Evolutionary conservation across 2,329 filamentous ascomycete species (phyloP).

Genomic region (Fusarium pseudoanthophilum): DNA sequence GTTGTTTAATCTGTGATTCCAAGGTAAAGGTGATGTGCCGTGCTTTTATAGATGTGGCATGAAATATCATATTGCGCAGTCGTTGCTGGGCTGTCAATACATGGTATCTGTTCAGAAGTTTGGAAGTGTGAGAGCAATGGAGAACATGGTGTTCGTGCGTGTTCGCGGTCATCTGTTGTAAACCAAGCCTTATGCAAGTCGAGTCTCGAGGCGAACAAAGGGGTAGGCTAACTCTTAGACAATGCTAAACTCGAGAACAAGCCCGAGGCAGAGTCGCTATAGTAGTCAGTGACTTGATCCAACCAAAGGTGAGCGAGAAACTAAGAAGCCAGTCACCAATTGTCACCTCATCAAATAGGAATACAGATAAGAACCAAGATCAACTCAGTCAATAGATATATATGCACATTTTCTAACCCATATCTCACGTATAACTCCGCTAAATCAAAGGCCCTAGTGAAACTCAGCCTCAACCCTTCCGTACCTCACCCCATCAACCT

Average conservation of each 20-base stretch:
- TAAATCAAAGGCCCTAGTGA: slow-evolving; percentile 53
- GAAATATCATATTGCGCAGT: too few relatives aligned
- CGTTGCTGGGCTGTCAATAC: rapidly evolving
- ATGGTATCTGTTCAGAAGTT: neutral
- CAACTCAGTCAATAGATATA: neutral
- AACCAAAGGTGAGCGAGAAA: too few relatives aligned
- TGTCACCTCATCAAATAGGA: too few relatives aligned
- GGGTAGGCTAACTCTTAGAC: neutral
- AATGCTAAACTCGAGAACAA: neutral
- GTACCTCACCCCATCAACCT: slow-evolving; percentile 81
- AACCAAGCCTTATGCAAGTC: neutral
- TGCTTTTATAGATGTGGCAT: neutral
- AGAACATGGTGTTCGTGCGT: neutral
- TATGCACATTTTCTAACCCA: slow-evolving; percentile 9
- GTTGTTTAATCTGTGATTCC: neutral
- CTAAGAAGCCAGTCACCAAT: neutral
- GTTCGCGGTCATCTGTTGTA: neutral
- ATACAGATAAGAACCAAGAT: neutral
- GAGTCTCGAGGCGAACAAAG: neutral
- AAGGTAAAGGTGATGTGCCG: neutral
- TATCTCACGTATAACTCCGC: neutral
- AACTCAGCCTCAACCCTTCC: slow-evolving; percentile 83
- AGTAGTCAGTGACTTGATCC: too few relatives aligned
- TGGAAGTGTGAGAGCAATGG: neutral
- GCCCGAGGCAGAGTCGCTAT: rapidly evolving